Evolutionary conservation across 2,329 filamentous ascomycete species (phyloP).

Genomic region (Cordyceps javanica): DNA sequence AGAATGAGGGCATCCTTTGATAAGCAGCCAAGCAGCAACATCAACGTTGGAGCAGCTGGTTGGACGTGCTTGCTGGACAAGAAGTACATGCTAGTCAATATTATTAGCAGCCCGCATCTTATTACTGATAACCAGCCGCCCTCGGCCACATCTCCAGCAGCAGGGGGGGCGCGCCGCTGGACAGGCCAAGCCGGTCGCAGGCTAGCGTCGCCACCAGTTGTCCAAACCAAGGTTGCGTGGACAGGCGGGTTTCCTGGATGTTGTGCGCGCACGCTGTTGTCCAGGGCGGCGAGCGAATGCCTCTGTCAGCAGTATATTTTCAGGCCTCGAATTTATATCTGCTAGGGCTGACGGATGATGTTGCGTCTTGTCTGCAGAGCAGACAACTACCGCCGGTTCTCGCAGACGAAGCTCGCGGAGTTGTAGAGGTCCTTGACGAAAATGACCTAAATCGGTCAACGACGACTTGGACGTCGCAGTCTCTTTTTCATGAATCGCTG

Average conservation of each 20-base stretch:
- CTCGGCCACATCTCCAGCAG: background rate
- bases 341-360: background rate
- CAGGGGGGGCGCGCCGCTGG: background rate
- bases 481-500: background rate
- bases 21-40: conserved; percentile 1
- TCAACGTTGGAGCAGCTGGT: background rate
- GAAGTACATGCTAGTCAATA: background rate
- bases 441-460: background rate
- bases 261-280: background rate
- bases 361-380: background rate
- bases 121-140: background rate
- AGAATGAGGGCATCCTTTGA: background rate
- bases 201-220: background rate
- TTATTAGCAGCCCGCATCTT: background rate
- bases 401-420: background rate
- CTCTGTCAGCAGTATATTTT: background rate
- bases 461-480: background rate
- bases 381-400: background rate
- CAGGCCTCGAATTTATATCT: background rate
- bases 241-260: background rate
- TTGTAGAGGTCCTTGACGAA: too few relatives aligned
- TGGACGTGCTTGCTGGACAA: too few relatives aligned
- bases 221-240: background rate
- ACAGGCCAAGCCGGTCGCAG: background rate
- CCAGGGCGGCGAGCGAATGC: background rate